These are phyloP conservation scores for Aspergillus bertholletiae DNA, from an alignment of 495 filamentous ascomycete species.

Conservation along the genomic window DNA sequence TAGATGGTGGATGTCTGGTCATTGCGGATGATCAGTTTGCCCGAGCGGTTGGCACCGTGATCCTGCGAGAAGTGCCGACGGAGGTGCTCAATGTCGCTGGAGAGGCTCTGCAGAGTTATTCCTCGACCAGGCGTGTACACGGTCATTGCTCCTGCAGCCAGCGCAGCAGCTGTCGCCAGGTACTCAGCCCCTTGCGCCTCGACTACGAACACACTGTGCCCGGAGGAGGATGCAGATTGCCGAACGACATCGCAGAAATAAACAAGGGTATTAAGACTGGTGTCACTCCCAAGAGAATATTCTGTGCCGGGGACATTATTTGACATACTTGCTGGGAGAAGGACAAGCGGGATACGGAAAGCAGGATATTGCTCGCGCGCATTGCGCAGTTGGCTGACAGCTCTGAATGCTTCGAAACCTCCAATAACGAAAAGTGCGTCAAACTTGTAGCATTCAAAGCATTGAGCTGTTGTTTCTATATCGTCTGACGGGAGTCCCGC, in stretches of 20 bases:
- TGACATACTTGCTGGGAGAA: slow-evolving; percentile 90
- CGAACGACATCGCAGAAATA: slow-evolving; percentile 94
- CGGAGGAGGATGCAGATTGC: slow-evolving; percentile 86
- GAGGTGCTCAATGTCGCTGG: slow-evolving; percentile 80
- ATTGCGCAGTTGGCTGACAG: slow-evolving; percentile 75
- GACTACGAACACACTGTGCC: slow-evolving; percentile 89
- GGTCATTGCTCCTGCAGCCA: slow-evolving; percentile 81
- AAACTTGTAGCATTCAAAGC: slow-evolving; percentile 80
- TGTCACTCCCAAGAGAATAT: slow-evolving; percentile 91
- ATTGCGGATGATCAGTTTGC: slow-evolving; percentile 87
- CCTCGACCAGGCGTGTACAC: slow-evolving; percentile 96
- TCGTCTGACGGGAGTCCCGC: slow-evolving; percentile 79
- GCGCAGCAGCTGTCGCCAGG: slow-evolving; percentile 82
- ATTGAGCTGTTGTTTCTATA: slow-evolving; percentile 71
- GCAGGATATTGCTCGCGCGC: slow-evolving; percentile 71
- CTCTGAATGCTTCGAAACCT: slow-evolving; percentile 92
- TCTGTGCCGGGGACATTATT: slow-evolving; percentile 97
- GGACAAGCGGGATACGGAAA: slow-evolving; percentile 84
- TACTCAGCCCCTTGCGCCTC: slow-evolving; percentile 96
- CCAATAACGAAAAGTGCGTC: slow-evolving; percentile 88
- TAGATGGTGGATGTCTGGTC: slow-evolving; percentile 86
- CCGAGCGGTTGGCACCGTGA: slow-evolving; percentile 79
- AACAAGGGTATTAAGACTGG: slow-evolving; percentile 88
- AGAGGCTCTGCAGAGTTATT: slow-evolving; percentile 83
- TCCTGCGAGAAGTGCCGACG: slow-evolving; percentile 78